Evolutionary conservation across 345 rosid species (phyloP).

Genomic region (Erucastrum elatum): DNA sequence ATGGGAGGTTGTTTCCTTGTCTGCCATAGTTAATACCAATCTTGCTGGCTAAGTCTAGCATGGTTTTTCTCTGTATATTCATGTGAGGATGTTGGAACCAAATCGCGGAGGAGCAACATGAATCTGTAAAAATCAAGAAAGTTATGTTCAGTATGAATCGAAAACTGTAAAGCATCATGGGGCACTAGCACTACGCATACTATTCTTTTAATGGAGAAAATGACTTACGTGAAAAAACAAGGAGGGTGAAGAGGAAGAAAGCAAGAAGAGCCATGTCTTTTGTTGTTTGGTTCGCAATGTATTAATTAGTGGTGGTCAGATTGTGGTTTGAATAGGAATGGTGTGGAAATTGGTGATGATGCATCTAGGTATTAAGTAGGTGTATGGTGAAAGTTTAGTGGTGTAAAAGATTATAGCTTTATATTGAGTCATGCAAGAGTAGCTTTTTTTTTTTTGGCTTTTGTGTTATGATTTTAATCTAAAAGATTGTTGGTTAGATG

Average conservation of each 20-base stretch:
- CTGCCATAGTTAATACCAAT: slow-evolving; percentile 41
- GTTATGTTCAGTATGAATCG: background rate
- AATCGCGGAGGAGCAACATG: slow-evolving; percentile 24
- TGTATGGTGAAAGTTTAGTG: slow-evolving; percentile 30
- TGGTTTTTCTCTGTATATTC: slow-evolving; percentile 25
- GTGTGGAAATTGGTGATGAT: slow-evolving; percentile 7
- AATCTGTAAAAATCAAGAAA: slow-evolving; percentile 23
- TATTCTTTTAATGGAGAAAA: background rate
- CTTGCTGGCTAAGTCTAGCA: slow-evolving; percentile 26
- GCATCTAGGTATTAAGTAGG: slow-evolving; percentile 31
- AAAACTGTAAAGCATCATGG: background rate
- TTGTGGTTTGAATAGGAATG: slow-evolving; percentile 22
- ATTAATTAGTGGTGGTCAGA: slow-evolving; percentile 4
- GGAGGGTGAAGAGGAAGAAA: slow-evolving; percentile 29
- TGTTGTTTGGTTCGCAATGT: slow-evolving; percentile 32
- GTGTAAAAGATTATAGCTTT: slow-evolving; percentile 3
- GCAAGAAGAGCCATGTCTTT: slow-evolving; percentile 30
- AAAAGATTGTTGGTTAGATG: slow-evolving; percentile 37
- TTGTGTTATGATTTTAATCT: slow-evolving; percentile 22
- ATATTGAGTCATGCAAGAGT: slow-evolving; percentile 37
- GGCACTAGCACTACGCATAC: background rate
- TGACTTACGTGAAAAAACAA: slow-evolving; percentile 26
- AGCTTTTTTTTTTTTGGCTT: slow-evolving; percentile 9
- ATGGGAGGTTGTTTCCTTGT: slow-evolving; percentile 56
- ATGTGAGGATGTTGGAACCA: background rate